Conservation (phyloP, 768 basidiomycete genomes). For the Panaeolus papilionaceus region DNA sequence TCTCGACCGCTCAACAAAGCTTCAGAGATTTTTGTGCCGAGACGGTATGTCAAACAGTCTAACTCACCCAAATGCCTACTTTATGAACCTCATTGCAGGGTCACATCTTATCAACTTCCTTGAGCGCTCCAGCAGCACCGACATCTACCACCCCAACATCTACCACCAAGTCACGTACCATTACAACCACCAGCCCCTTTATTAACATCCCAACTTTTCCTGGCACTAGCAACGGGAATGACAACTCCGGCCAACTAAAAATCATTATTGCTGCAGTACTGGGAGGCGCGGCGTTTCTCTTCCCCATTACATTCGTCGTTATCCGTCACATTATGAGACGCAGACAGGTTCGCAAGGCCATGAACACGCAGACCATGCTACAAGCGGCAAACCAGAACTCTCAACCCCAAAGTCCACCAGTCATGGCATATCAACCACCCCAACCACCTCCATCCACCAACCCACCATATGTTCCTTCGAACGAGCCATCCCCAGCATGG, state of each 20-base stretch:
- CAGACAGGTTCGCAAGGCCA: neutral
- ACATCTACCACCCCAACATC: neutral
- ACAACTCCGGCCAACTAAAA: neutral
- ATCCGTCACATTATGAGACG: neutral
- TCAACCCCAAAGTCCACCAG: neutral
- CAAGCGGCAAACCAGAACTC: neutral
- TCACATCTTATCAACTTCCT: neutral
- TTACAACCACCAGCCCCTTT: neutral
- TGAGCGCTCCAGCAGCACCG: neutral
- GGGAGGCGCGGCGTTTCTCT: neutral
- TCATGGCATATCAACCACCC: neutral
- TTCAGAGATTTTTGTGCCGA: neutral
- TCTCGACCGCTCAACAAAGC: neutral
- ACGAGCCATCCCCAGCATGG: neutral
- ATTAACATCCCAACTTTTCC: neutral
- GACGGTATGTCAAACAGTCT: neutral
- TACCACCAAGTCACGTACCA: neutral
- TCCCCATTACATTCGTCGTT: neutral
- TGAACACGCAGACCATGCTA: neutral
- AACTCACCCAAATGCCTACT: neutral
- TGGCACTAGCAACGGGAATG: neutral
- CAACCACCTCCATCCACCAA: neutral
- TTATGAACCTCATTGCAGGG: neutral
- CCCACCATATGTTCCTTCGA: neutral
- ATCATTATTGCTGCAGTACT: neutral